phyloP scores from a whole-genome alignment of 139 green algal genomes.

The Gonium pectorale region DNA sequence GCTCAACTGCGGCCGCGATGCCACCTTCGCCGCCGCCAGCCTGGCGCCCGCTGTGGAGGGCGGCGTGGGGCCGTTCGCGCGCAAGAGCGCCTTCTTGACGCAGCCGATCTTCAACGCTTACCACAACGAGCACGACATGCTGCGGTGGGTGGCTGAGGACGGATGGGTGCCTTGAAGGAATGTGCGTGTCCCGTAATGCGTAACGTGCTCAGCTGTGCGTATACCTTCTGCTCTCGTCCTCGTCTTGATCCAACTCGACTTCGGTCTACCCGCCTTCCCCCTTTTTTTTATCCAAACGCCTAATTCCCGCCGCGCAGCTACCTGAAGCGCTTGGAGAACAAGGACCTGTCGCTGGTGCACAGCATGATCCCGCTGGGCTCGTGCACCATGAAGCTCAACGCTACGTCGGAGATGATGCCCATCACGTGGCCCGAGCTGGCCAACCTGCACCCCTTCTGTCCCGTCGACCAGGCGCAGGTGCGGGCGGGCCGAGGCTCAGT shows the following conservation, averaged over 20 bases:
- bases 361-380: conserved; percentile 98
- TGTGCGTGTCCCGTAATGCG: no score
- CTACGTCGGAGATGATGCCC: conserved; percentile 98
- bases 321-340: conserved; percentile 97
- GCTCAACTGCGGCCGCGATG: conserved; percentile 72
- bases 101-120: conserved; percentile 95
- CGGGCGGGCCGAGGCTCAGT: not conserved
- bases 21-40: conserved; percentile 80
- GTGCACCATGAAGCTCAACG: conserved; percentile 99
- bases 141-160: conserved; percentile 59
- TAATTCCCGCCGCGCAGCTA: conserved; percentile 68
- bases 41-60: conserved; percentile 73
- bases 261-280: no score
- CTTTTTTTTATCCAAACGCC: not conserved
- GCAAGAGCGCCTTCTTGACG: conserved; percentile 81
- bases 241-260: no score
- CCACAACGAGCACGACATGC: conserved; percentile 84
- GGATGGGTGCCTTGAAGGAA: no score
- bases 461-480: conserved; percentile 79
- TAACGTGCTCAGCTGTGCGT: no score
- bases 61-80: conserved; percentile 66
- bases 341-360: conserved; percentile 95
- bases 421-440: conserved; percentile 98
- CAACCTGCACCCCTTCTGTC: conserved; percentile 96
- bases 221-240: no score